Evolutionary conservation across 768 basidiomycete genomes (phyloP).

Genomic region (Ramaria rubella): DNA sequence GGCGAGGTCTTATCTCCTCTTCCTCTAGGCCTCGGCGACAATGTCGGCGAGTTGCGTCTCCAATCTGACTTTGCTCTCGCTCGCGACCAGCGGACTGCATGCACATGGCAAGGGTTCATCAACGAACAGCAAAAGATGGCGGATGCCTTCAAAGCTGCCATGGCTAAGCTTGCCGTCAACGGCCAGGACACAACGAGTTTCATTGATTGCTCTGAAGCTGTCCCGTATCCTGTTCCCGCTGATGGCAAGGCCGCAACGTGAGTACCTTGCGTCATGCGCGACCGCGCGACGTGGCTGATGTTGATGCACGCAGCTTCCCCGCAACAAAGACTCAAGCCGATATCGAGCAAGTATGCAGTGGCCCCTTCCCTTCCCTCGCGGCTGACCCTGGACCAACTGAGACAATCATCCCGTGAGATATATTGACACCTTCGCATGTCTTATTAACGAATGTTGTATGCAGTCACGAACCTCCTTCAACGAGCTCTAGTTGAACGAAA

Average conservation of each 20-base stretch:
- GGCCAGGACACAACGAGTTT: slow-evolving; percentile 21
- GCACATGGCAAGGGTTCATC: slow-evolving; percentile 25
- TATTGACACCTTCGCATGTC: too few relatives aligned
- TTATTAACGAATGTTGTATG: too few relatives aligned
- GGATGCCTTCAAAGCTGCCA: slow-evolving; percentile 24
- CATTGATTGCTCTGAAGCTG: slow-evolving; percentile 26
- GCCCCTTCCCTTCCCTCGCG: slow-evolving; percentile 23
- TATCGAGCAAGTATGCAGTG: slow-evolving; percentile 24
- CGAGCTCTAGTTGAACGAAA: too few relatives aligned
- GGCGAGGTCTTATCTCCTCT: slow-evolving; percentile 5
- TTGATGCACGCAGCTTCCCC: slow-evolving; percentile 17
- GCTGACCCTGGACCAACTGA: slow-evolving; percentile 12
- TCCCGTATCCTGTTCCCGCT: slow-evolving; percentile 14
- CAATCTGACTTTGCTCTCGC: too few relatives aligned
- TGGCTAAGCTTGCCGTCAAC: slow-evolving; percentile 28
- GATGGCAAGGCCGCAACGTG: slow-evolving; percentile 5
- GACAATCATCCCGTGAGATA: slow-evolving; percentile 9
- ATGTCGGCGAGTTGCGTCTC: slow-evolving; percentile 22
- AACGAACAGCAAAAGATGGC: slow-evolving; percentile 24
- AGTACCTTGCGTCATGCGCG: not conserved
- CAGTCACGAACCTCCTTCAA: too few relatives aligned
- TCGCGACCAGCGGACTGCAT: slow-evolving; percentile 15
- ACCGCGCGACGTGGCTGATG: not conserved
- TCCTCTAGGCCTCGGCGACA: not conserved
- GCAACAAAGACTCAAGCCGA: slow-evolving; percentile 26